Conservation (phyloP, 495 filamentous ascomycete genomes). For the Daldinia childiae region DNA sequence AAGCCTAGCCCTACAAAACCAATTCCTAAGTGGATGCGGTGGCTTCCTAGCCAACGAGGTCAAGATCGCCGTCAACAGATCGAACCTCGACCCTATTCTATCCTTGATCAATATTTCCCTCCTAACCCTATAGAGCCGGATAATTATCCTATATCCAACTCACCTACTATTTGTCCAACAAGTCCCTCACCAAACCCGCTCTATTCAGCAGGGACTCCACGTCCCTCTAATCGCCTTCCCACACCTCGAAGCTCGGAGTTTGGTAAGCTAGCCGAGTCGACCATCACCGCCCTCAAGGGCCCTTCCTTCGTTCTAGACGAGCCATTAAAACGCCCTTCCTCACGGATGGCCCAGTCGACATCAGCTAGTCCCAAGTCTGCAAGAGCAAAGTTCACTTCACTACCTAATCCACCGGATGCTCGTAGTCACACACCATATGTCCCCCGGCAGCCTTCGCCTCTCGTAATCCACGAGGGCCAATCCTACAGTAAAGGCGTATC, state of each 20-base stretch:
- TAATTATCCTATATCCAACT: background rate
- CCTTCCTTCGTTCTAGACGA: conserved; percentile 45
- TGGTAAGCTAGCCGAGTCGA: conserved; percentile 10
- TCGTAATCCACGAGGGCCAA: background rate
- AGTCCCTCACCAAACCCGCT: background rate
- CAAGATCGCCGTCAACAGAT: background rate
- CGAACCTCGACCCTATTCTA: conserved; percentile 35
- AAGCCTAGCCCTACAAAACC: conserved; percentile 56
- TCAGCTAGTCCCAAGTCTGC: conserved; percentile 13
- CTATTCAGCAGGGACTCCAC: background rate
- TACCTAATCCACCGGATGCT: conserved; percentile 6
- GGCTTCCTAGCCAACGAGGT: conserved; percentile 44
- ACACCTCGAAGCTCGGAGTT: background rate
- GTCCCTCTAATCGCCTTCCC: background rate
- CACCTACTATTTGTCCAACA: conserved; percentile 22
- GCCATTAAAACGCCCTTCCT: conserved; percentile 46
- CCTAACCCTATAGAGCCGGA: background rate
- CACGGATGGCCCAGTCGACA: conserved; percentile 8
- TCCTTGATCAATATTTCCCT: conserved; percentile 46
- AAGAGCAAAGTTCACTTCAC: background rate
- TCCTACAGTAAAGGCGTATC: background rate
- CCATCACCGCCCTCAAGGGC: conserved; percentile 23
- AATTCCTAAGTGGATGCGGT: conserved; percentile 57
- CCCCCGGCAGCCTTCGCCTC: conserved; percentile 33
- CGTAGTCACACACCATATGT: conserved; percentile 40